phyloP scores from a whole-genome alignment of 306 rosid genomes.

The Vicia sativa region DNA sequence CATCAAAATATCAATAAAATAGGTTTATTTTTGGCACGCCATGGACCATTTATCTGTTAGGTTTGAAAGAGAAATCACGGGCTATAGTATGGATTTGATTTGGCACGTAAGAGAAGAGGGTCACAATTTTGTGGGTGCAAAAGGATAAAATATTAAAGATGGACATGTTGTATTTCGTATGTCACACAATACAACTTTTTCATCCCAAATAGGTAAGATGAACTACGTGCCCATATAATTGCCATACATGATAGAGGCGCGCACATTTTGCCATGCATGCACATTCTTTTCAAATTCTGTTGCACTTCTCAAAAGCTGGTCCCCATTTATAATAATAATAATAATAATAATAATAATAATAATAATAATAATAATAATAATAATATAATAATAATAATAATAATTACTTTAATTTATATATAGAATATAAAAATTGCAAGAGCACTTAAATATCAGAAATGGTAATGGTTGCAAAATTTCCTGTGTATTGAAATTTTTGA shows the following conservation, averaged over 20 bases:
- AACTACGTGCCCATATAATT: slow-evolving; percentile 46
- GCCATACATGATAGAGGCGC: slow-evolving; percentile 27
- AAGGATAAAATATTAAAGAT: slow-evolving; percentile 8
- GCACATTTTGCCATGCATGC: slow-evolving; percentile 43
- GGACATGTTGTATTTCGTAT: neutral
- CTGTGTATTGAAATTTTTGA: too few species aligned
- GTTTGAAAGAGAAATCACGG: slow-evolving; percentile 29
- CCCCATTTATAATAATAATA: neutral
- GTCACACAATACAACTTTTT: slow-evolving; percentile 24
- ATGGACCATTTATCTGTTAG: neutral
- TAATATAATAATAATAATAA: too few species aligned
- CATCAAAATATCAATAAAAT: too few species aligned
- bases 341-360: too few species aligned
- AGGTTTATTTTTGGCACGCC: neutral
- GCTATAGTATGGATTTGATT: slow-evolving; percentile 15
- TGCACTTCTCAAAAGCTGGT: neutral
- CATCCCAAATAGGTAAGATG: slow-evolving; percentile 21
- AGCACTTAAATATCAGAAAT: too few species aligned
- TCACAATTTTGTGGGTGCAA: slow-evolving; percentile 19
- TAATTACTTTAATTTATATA: too few species aligned
- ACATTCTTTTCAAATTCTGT: slow-evolving; percentile 22
- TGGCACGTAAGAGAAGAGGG: slow-evolving; percentile 14
- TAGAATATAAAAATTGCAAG: too few species aligned
- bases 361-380: too few species aligned
- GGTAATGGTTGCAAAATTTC: too few species aligned